phyloP scores from a whole-genome alignment of 352 stramenopile genomes.

The Phytophthora syringae region DNA sequence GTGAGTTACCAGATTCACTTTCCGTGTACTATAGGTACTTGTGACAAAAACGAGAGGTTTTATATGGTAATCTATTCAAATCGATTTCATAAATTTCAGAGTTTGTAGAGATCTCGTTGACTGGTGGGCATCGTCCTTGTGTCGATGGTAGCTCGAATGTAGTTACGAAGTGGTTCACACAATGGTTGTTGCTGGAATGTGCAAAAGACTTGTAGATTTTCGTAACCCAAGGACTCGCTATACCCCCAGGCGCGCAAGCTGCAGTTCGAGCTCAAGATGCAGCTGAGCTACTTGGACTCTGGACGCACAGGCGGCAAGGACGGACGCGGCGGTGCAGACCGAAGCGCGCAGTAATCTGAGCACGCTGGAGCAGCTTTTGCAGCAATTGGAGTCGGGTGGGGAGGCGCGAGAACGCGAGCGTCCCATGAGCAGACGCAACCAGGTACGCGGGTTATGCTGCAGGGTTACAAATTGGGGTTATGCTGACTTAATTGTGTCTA shows the following conservation, averaged over 20 bases:
- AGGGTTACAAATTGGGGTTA: background rate
- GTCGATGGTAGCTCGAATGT: background rate
- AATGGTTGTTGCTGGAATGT: background rate
- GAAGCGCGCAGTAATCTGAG: constrained; percentile 79
- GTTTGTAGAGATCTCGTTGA: background rate
- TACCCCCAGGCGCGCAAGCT: constrained; percentile 85
- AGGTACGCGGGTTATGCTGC: constrained; percentile 18
- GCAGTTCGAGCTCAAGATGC: constrained; percentile 89
- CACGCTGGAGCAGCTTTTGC: constrained; percentile 75
- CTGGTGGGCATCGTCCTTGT: background rate
- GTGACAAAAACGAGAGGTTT: background rate
- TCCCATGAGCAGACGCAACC: constrained; percentile 69
- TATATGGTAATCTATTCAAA: background rate
- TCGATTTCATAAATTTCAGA: background rate
- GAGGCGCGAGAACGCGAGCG: constrained; percentile 79
- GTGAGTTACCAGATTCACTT: background rate
- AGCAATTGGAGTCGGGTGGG: constrained; percentile 81
- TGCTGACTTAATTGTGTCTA: background rate
- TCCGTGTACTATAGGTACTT: background rate
- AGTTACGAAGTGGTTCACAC: background rate
- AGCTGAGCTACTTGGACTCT: constrained; percentile 87
- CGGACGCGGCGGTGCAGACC: constrained; percentile 64
- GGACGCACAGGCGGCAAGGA: constrained; percentile 54
- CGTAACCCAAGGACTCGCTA: constrained; percentile 71
- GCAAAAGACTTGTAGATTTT: no score